phyloP scores from a whole-genome alignment of 2,329 filamentous ascomycete species.

The Penicillium sp. region DNA sequence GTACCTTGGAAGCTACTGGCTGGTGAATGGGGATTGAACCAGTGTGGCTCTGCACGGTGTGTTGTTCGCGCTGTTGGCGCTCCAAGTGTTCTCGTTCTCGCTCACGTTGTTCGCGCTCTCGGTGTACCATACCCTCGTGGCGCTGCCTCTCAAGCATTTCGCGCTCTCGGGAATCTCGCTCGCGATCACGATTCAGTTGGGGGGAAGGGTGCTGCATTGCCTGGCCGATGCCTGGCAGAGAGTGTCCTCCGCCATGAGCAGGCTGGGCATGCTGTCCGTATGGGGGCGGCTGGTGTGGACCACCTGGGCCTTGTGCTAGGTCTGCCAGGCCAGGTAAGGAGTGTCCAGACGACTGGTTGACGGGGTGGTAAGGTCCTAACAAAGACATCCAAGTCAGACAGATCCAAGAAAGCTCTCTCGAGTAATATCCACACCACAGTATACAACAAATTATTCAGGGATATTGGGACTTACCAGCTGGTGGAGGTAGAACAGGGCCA shows the following conservation, averaged over 20 bases:
- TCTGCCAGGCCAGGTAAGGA: slow-evolving; percentile 45
- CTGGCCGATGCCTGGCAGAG: slow-evolving; percentile 39
- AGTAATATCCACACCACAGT: neutral
- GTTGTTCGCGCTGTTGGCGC: slow-evolving; percentile 47
- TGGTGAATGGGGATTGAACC: slow-evolving; percentile 91
- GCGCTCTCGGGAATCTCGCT: slow-evolving; percentile 54
- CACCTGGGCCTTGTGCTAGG: slow-evolving; percentile 42
- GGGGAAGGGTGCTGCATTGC: slow-evolving; percentile 42
- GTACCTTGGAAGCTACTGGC: slow-evolving; percentile 77
- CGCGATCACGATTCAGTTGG: slow-evolving; percentile 40
- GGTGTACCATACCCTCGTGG: slow-evolving; percentile 56
- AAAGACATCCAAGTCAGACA: slow-evolving; percentile 13
- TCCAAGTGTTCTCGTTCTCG: slow-evolving; percentile 57
- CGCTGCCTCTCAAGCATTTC: slow-evolving; percentile 47
- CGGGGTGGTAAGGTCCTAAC: slow-evolving; percentile 39
- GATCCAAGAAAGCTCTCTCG: neutral
- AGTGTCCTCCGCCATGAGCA: slow-evolving; percentile 34
- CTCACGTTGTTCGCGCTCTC: slow-evolving; percentile 52
- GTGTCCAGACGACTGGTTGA: slow-evolving; percentile 40
- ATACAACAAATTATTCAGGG: neutral
- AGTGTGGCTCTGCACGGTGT: slow-evolving; percentile 80
- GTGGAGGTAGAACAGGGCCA: slow-evolving; percentile 38
- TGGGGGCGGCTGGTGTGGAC: slow-evolving; percentile 37
- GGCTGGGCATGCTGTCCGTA: slow-evolving; percentile 41
- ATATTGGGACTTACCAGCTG: slow-evolving; percentile 31